phyloP scores from a whole-genome alignment of 2,329 filamentous ascomycete genomes.

The Seiridium unicorne region DNA sequence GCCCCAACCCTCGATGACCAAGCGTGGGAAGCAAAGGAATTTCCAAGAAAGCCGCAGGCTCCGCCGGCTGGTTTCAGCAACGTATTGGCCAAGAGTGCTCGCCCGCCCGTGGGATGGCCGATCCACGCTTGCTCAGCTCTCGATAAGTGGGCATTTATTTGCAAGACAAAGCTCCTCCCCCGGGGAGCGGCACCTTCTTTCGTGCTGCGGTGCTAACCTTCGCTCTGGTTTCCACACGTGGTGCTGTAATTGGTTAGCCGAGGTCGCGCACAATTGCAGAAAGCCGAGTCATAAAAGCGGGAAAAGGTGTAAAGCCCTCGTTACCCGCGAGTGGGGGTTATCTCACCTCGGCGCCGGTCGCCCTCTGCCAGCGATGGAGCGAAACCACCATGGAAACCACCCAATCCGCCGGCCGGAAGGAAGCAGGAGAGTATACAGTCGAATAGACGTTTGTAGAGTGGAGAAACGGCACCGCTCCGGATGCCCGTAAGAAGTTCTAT shows the following conservation, averaged over 20 bases:
- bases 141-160: slow-evolving; percentile 1
- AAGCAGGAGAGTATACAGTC: background rate
- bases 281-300: background rate
- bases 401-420: background rate
- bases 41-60: background rate
- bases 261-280: background rate
- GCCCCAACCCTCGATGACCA: background rate
- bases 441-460: slow-evolving; percentile 7
- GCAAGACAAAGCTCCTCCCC: background rate
- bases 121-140: background rate
- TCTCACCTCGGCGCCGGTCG: background rate
- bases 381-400: background rate
- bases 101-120: background rate
- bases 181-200: background rate
- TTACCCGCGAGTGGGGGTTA: slow-evolving; percentile 6
- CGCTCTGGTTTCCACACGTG: slow-evolving; percentile 1
- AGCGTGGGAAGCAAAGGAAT: background rate
- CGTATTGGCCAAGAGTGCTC: slow-evolving; percentile 8
- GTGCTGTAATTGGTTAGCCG: background rate
- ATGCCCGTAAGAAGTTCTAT: background rate
- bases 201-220: background rate
- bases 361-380: background rate
- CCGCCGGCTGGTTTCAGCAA: slow-evolving; percentile 3
- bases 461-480: slow-evolving; percentile 7
- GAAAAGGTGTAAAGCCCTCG: background rate